Conservation (phyloP, 225 moss, liverwort and hornwort species). For the Sphagnum contortum region DNA sequence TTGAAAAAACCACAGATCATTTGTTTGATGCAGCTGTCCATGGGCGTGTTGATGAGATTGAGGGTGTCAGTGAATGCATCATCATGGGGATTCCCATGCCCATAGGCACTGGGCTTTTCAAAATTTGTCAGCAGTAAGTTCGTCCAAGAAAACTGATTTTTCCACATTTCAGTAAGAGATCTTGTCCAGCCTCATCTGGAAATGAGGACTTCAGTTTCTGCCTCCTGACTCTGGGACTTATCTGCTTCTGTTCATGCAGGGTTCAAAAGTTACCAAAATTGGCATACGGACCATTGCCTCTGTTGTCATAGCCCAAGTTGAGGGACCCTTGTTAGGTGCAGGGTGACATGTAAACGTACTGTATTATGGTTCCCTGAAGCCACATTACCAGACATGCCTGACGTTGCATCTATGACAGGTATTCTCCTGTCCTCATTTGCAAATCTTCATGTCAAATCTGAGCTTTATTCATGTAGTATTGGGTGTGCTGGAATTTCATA, state of each 20-base stretch:
- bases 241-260: slow-evolving; percentile 15
- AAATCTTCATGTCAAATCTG: too few relatives aligned
- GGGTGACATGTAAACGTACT: too few relatives aligned
- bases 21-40: slow-evolving; percentile 95
- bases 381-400: too few relatives aligned
- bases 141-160: too few relatives aligned
- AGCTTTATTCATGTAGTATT: too few relatives aligned
- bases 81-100: slow-evolving; percentile 99
- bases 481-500: too few relatives aligned
- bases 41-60: slow-evolving; percentile 89
- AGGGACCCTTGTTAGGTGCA: too few relatives aligned
- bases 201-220: not conserved
- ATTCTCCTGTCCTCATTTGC: too few relatives aligned
- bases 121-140: slow-evolving; percentile 87
- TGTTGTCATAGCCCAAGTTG: slow-evolving; percentile 20
- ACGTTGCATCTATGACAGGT: too few relatives aligned
- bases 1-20: slow-evolving; percentile 97
- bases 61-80: slow-evolving; percentile 98
- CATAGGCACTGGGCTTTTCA: slow-evolving; percentile 92
- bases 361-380: too few relatives aligned
- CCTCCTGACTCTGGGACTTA: slow-evolving; percentile 4
- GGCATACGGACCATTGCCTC: slow-evolving; percentile 40
- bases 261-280: slow-evolving; percentile 42
- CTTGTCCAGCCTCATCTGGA: not conserved
- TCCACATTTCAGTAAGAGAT: not conserved